Base-by-base conservation (phyloP, 139 green algal genomes). In the Pseudopediastrum boryanum region DNA sequence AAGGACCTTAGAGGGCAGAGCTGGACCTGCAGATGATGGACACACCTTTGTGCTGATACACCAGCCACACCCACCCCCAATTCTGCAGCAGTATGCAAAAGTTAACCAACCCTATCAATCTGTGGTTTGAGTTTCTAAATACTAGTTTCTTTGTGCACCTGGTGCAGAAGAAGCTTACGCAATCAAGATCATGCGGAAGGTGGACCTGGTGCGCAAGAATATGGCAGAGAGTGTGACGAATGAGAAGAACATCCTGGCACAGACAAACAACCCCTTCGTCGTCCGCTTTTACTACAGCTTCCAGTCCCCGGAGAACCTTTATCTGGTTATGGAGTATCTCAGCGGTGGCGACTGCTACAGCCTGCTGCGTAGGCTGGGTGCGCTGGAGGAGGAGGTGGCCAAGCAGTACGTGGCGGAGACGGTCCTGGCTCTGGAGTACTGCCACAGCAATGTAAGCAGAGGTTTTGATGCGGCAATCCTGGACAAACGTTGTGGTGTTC, bases 271-370 rank as follows among this genome's bases (percentile, higher is more conserved):
- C 83, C 92, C 93, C 8, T 95, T 95, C 74, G 90, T 97, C 48
- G 89, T 98, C 29, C 90, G 92, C 54, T 98, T 97, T 77, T 98
- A 94, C 81, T 98, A 97, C 87, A 90, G 80, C 27, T 98, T 98
- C 88, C 96, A 94, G 36, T 92, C 80, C 16, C 81, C 83, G 23
- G 87, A 96, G 65, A 97, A 98, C 85, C 81, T 99, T 63, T 99
- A 98, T 86, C 93, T 99, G 44, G 96, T 99, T 21, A 99, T 99
- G 95, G 96, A 99, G 87, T 99, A 98, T 82, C 71, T 93, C 16
- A 92, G 90, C 61, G 96, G 96, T n/a, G 71, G 71, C 19, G 71
- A 78, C 54, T 42, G 68, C 36, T 69, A 54, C 51, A 70, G 54
- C 6, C 3, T 78, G 21, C 54, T 78, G 71, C 52, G 48, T n/a